Percentiles rank a stretch among this genome's conserved stretches.
Evolutionary conservation across 2,329 filamentous ascomycete species (phyloP).

Genomic region (Acrocalymma vagum): DNA sequence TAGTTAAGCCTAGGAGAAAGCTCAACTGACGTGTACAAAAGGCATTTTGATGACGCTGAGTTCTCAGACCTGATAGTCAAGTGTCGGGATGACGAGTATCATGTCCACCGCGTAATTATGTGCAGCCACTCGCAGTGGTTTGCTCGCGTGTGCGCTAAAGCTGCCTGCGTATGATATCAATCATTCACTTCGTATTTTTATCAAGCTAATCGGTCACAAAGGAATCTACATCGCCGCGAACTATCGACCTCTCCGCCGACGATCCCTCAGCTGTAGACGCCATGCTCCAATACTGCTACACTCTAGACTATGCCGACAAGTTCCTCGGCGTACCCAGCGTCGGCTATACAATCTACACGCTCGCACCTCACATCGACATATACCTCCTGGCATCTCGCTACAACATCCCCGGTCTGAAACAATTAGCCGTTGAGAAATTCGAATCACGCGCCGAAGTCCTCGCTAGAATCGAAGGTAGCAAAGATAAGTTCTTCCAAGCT

Average conservation of each 20-base stretch:
- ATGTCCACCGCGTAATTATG: slow-evolving; percentile 39
- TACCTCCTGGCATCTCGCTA: slow-evolving; percentile 41
- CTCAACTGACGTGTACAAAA: slow-evolving; percentile 2
- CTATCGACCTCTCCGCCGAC: slow-evolving; percentile 40
- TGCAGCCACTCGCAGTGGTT: slow-evolving; percentile 42
- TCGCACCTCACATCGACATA: slow-evolving; percentile 35
- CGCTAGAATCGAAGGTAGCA: slow-evolving; percentile 28
- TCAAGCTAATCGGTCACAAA: slow-evolving; percentile 23
- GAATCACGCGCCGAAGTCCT: slow-evolving; percentile 29
- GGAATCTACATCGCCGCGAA: slow-evolving; percentile 28
- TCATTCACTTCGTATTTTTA: neutral
- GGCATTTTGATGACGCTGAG: slow-evolving; percentile 20
- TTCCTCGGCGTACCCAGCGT: slow-evolving; percentile 22
- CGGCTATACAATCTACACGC: slow-evolving; percentile 29
- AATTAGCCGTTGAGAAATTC: slow-evolving; percentile 36
- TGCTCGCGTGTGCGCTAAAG: slow-evolving; percentile 34
- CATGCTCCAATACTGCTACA: slow-evolving; percentile 45
- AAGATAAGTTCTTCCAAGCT: slow-evolving; percentile 32
- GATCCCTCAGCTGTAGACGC: slow-evolving; percentile 40
- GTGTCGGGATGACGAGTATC: slow-evolving; percentile 37
- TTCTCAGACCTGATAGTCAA: slow-evolving; percentile 38
- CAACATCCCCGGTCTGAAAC: slow-evolving; percentile 31
- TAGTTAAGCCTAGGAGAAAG: too few relatives aligned
- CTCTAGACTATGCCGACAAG: slow-evolving; percentile 38
- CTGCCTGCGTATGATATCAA: neutral